These are phyloP conservation scores for Penicillium glabrum DNA, from an alignment of 2,329 filamentous ascomycete genomes.

Conservation along the genomic window DNA sequence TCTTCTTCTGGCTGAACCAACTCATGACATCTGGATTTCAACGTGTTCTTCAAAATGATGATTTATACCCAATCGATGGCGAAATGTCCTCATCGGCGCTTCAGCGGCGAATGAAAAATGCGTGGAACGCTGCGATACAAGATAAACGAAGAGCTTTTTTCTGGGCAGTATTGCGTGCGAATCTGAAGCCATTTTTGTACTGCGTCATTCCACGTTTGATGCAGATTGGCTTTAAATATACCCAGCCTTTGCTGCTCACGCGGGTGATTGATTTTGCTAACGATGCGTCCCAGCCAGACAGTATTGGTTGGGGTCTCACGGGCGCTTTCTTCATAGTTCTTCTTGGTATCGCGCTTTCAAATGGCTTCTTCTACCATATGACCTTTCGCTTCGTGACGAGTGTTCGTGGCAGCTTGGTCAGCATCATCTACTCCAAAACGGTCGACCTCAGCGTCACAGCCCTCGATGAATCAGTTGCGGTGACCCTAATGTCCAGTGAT, in stretches of 20 bases:
- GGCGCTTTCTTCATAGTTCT: constrained; percentile 7
- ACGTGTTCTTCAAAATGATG: background rate
- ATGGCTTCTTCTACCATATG: constrained; percentile 5
- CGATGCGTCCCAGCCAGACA: constrained; percentile 2
- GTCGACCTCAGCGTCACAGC: constrained; percentile 4
- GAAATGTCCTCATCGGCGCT: background rate
- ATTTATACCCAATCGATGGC: background rate
- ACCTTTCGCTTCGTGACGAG: constrained; percentile 2
- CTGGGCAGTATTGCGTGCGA: background rate
- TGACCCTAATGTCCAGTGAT: constrained; percentile 13
- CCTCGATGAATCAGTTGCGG: constrained; percentile 4
- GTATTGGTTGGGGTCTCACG: constrained; percentile 4
- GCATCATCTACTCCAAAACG: constrained; percentile 4
- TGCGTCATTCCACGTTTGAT: constrained; percentile 19
- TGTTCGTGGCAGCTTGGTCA: background rate
- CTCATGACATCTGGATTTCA: constrained; percentile 47
- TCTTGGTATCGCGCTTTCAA: constrained; percentile 6
- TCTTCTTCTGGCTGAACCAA: constrained; percentile 53
- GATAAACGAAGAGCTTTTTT: background rate
- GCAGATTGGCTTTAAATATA: constrained; percentile 23
- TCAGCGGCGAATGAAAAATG: background rate
- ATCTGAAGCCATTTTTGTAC: background rate
- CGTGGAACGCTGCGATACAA: background rate
- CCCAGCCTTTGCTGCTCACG: constrained; percentile 29
- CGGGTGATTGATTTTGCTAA: constrained; percentile 19